Conservation (phyloP, 2,329 filamentous ascomycete genomes). For the Fusarium albidum region DNA sequence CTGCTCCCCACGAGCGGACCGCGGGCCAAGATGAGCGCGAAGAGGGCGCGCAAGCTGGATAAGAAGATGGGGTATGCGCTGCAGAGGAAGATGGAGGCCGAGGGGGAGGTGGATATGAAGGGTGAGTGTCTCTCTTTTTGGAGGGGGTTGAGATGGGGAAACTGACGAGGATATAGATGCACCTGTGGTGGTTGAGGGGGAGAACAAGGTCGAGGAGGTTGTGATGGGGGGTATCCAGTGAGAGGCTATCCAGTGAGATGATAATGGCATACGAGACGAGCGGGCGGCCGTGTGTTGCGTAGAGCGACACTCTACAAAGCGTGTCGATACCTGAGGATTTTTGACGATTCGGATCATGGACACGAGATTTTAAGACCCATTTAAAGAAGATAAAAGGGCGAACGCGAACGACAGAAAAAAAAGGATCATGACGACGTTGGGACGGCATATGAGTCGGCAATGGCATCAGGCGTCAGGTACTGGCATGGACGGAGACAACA, state of each 20-base stretch:
- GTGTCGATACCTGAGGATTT: neutral
- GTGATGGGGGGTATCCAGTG: constrained; percentile 41
- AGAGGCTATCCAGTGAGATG: too few relatives aligned
- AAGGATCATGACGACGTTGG: neutral
- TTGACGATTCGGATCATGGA: too few relatives aligned
- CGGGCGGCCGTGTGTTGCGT: neutral
- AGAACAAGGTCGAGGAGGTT: constrained; percentile 36
- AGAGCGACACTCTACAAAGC: neutral
- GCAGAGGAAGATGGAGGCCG: constrained; percentile 59
- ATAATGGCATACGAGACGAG: neutral
- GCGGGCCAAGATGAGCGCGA: constrained; percentile 57
- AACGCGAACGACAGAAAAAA: neutral
- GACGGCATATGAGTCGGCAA: neutral
- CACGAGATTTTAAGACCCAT: too few relatives aligned
- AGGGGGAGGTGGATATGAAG: constrained; percentile 60
- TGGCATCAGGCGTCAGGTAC: neutral
- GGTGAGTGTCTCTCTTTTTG: constrained; percentile 42
- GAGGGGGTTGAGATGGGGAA: constrained; percentile 4
- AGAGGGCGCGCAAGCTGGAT: constrained; percentile 65
- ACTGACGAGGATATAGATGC: constrained; percentile 31
- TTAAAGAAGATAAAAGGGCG: neutral
- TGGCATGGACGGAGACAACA: constrained; percentile 5
- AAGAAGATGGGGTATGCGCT: constrained; percentile 61
- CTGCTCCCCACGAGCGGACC: constrained; percentile 65
- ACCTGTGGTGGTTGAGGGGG: constrained; percentile 28